Percentiles rank a stretch among this genome's conserved stretches.
These are phyloP conservation scores for Carex pumila DNA, from an alignment of 176 grass and related monocot genomes.

Conservation along the genomic window DNA sequence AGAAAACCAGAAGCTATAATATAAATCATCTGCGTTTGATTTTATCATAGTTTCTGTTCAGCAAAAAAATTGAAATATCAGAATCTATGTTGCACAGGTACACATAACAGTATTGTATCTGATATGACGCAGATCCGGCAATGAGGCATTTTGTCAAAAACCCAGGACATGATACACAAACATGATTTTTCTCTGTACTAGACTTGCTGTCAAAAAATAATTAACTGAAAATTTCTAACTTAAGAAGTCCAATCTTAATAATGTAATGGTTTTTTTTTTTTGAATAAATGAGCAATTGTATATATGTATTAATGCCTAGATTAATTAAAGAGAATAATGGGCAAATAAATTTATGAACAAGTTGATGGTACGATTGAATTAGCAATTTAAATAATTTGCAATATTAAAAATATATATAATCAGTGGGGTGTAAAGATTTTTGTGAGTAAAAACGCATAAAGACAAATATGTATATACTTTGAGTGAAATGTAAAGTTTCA, in stretches of 20 bases:
- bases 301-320: neutral
- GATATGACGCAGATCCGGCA: neutral
- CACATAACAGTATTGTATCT: neutral
- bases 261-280: neutral
- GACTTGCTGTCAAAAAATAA: too few species aligned
- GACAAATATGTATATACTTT: neutral
- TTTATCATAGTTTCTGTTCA: neutral
- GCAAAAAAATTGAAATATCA: neutral
- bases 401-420: neutral
- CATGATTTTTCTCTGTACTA: too few species aligned
- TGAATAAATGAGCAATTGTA: neutral
- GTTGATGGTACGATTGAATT: neutral
- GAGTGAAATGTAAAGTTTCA: neutral
- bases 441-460: neutral
- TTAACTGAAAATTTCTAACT: neutral
- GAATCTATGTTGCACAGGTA: neutral
- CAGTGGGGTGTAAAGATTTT: neutral
- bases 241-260: neutral
- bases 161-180: neutral
- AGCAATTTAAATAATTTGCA: neutral
- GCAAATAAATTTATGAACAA: neutral
- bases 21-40: neutral
- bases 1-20: neutral
- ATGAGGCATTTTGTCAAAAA: neutral
- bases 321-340: neutral